phyloP scores from a whole-genome alignment of 352 stramenopile species.

The Pythium guiyangense region DNA sequence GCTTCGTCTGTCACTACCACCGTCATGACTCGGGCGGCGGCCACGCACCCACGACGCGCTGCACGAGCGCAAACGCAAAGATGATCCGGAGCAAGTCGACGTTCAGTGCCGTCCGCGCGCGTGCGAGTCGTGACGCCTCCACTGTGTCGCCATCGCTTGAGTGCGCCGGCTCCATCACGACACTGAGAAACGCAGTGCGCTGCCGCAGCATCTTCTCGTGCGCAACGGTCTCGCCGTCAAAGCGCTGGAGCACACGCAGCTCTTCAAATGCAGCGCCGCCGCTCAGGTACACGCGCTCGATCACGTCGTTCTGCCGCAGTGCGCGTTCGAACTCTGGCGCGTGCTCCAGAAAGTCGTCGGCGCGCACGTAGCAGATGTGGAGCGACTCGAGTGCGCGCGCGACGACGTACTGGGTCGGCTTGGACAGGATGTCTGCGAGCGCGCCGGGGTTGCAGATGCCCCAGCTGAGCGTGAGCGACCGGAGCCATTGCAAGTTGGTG shows the following conservation, averaged over 20 bases:
- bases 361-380: conserved; percentile 1
- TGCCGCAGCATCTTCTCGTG: background rate
- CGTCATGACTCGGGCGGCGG: too few species aligned
- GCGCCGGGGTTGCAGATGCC: conserved; percentile 1
- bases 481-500: background rate
- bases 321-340: background rate
- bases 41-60: too few species aligned
- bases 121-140: too few species aligned
- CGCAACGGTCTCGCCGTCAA: background rate
- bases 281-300: conserved; percentile 2
- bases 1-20: too few species aligned
- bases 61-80: too few species aligned
- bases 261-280: background rate
- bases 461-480: conserved; percentile 8
- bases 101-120: too few species aligned
- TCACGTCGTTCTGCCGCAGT: background rate
- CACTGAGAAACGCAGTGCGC: conserved; percentile 1
- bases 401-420: background rate
- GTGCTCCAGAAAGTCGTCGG: background rate
- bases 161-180: background rate
- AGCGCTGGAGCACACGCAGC: background rate
- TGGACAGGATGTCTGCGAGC: conserved; percentile 4
- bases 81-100: too few species aligned
- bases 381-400: background rate
- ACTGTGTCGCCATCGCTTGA: too few species aligned